Conservation (phyloP, 192 early-diverging fungal species). For the Podila epigama region DNA sequence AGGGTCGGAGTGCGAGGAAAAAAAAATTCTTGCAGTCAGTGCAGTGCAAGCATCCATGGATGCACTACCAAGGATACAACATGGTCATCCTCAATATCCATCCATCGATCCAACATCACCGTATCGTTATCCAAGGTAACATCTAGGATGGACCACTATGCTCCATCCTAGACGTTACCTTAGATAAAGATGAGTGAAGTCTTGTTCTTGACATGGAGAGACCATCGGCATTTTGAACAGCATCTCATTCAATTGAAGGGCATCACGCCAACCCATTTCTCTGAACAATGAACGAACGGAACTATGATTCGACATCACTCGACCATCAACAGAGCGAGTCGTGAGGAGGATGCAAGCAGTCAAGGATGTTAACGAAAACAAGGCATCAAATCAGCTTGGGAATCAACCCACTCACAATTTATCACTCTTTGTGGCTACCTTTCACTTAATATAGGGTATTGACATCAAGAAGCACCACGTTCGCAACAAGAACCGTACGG, state of each 20-base stretch:
- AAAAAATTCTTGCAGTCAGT: no score
- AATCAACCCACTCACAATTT: not conserved
- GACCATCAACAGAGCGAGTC: no score
- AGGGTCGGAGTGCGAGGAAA: no score
- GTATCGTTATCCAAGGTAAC: no score
- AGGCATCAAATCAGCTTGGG: not conserved
- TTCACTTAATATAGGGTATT: conserved; percentile 82
- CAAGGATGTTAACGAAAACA: no score
- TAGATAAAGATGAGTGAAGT: not conserved
- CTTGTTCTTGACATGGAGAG: not conserved
- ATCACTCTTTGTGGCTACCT: not conserved
- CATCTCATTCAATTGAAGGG: not conserved
- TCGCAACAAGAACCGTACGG: conserved; percentile 89
- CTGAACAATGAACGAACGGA: not conserved
- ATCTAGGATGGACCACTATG: no score
- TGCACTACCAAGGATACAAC: not conserved
- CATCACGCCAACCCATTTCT: not conserved
- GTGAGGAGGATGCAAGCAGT: no score
- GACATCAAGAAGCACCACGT: conserved; percentile 99
- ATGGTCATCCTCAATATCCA: no score
- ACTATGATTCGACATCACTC: not conserved
- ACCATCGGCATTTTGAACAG: conserved; percentile 2
- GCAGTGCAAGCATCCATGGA: not conserved
- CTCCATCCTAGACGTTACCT: no score
- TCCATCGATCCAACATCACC: conserved; percentile 1